Base-by-base conservation (phyloP, 1,139 yeast genomes). In the Sugiyamaella sp. region DNA sequence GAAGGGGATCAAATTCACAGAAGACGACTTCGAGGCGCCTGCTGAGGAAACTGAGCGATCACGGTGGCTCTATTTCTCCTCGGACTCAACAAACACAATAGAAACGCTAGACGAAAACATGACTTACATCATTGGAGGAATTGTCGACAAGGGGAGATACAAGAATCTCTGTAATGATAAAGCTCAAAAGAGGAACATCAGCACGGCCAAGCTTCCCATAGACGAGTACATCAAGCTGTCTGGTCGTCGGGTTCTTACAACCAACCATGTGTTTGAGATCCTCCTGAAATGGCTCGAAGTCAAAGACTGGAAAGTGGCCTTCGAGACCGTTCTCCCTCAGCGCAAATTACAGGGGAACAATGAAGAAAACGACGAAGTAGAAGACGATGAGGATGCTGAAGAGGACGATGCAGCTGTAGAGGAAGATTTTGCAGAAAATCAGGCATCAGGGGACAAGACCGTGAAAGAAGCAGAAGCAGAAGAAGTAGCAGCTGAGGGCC, bases 81-180 rank as follows among this genome's bases (percentile, higher is more conserved):
- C 98, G 0, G 99, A 93, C 63, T 85, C 96, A 0, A 87, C 85
- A 16, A 86, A 86, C 24, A 79, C 80, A 19, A 71, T 86, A 33
- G 80, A 79, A 17, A 75, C 72, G 9, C 73, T 93, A 49, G 84
- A 85, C 57, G 81, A 84, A 3, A 85, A 84, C 3, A 78, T 79
- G 68, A 86, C 95, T 0, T 93, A 93, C 64, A 81, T 91, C 46
- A 84, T 93, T 51, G 99, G 99, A 8, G 99, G 99, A 0, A 91
- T 93, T 52, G 98, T 93, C 6, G 99, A 93, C 70, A 93, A 91
- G 70, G 95, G 95, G 60, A 80, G 98, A 62, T 87, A 93, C 74
- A 91, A 91, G 71, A 77, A 78, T 58, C 72, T 93, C 49, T 93
- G 99, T 70, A 78, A 82, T 54, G 79, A 86, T 60, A 93, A 91